Evolutionary conservation across 352 stramenopile species (phyloP), one percentile per base, ranked within the genome.

Genomic region (Phytophthora pisi): DNA sequence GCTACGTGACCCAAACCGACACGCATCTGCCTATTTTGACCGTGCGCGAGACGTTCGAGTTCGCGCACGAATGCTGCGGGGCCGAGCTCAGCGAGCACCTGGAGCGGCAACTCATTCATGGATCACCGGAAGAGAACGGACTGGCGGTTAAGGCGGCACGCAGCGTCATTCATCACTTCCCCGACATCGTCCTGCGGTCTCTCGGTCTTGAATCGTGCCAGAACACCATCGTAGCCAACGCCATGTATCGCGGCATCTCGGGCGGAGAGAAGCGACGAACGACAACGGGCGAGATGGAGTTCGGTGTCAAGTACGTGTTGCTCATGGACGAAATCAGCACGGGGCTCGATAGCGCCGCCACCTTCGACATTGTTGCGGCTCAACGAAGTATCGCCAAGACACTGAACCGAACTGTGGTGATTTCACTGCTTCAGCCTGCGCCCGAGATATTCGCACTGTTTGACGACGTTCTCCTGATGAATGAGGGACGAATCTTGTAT

Each of bases 191-290:
- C 24, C 52, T 77, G 2, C 65, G 83, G 16, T 56, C 78, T 23
- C 28, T 77, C 2, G 70, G 77, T 11, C 70, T 85, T 16, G n/a
- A 53, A 15, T 53, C 84, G 18, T 74, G 62, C 51, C 26, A 61
- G 20, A 57, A 84, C 46, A 86, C 79, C 10, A 61, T 81, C 54
- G 56, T 85, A 5, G 77, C 75, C 15, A 64, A 75, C 46, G 60
- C 55, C 9, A 75, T 84, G 51, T 20, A 81, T 18, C 70, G 77
- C 16, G 77, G 73, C 11, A 72, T 95, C 30, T 88, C 71, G 9
- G 90, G 90, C 28, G 90, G 89, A 18, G 90, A 97, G 69, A 83
- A 79, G 53, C 96, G 95, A 64, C 77, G 91, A n/a, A 75, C 95
- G 13, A 96, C 92, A 30, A 91, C 86, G 54, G 87, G 82, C n/a